These are phyloP conservation scores for Massarina eburnea DNA, from an alignment of 2,329 filamentous ascomycete genomes.

Conservation along the genomic window DNA sequence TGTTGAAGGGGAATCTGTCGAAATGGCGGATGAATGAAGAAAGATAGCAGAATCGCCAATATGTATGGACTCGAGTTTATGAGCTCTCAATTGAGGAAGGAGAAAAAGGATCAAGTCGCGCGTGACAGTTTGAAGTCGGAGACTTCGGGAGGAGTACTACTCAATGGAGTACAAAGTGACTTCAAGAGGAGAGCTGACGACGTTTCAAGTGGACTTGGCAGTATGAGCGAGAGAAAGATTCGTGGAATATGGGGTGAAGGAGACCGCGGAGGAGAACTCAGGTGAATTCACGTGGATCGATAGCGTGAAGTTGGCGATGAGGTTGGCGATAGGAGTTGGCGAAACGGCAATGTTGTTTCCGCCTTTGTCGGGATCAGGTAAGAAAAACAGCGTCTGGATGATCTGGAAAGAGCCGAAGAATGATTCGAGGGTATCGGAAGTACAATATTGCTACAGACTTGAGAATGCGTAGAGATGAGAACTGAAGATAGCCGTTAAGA, in stretches of 20 bases:
- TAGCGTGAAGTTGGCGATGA: not conserved
- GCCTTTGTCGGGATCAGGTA: not conserved
- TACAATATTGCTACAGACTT: not conserved
- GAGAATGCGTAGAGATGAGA: not conserved
- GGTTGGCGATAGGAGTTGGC: not conserved
- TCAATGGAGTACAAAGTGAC: not conserved
- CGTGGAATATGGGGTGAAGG: not conserved
- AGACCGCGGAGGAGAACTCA: not conserved
- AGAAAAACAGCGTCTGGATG: not conserved
- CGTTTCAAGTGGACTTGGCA: not conserved
- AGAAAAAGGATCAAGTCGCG: not conserved
- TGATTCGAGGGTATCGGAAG: not conserved
- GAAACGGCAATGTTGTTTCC: not conserved
- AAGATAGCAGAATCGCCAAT: not conserved
- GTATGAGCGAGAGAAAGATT: not conserved
- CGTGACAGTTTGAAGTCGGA: not conserved
- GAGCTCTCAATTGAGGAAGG: not conserved
- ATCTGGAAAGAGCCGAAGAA: not conserved
- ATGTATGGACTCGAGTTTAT: not conserved
- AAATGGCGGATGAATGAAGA: not conserved
- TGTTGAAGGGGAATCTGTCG: not conserved
- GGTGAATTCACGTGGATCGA: not conserved
- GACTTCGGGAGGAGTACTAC: not conserved
- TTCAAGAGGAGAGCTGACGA: not conserved
- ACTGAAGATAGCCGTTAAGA: not conserved